Evolutionary conservation across 345 rosid species (phyloP).

Genomic region (Heritiera littoralis): DNA sequence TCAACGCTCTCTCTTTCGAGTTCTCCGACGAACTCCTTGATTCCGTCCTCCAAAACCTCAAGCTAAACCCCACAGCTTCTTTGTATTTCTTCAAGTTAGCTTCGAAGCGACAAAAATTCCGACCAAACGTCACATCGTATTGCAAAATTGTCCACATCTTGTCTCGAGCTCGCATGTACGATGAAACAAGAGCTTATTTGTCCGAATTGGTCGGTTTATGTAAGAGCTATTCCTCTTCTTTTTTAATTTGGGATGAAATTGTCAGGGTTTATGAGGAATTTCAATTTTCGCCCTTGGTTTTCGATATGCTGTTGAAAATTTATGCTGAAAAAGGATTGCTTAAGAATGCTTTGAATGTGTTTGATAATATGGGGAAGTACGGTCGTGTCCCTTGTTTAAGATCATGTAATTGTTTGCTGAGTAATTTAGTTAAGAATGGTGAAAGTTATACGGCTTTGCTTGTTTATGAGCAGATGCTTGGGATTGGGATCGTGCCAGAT

Average conservation of each 20-base stretch:
- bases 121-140: constrained; percentile 63
- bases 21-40: constrained; percentile 73
- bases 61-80: constrained; percentile 63
- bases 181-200: constrained; percentile 53
- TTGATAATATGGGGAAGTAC: constrained; percentile 72
- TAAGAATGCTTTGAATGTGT: constrained; percentile 75
- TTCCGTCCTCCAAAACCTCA: constrained; percentile 57
- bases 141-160: constrained; percentile 77
- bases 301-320: constrained; percentile 79
- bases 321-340: constrained; percentile 61
- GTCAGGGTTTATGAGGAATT: constrained; percentile 52
- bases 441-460: constrained; percentile 49
- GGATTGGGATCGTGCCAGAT: constrained; percentile 70
- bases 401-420: constrained; percentile 74
- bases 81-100: constrained; percentile 66
- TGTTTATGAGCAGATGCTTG: constrained; percentile 68
- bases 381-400: constrained; percentile 65
- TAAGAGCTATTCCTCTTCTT: constrained; percentile 43
- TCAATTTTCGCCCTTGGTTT: constrained; percentile 62
- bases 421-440: constrained; percentile 62
- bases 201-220: constrained; percentile 50
- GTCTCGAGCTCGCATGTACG: constrained; percentile 72
- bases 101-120: constrained; percentile 52
- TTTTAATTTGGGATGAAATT: constrained; percentile 62
- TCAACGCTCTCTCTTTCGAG: constrained; percentile 49